These are phyloP conservation scores for Fusarium avenaceum DNA, from an alignment of 2,329 filamentous ascomycete genomes.

Conservation along the genomic window DNA sequence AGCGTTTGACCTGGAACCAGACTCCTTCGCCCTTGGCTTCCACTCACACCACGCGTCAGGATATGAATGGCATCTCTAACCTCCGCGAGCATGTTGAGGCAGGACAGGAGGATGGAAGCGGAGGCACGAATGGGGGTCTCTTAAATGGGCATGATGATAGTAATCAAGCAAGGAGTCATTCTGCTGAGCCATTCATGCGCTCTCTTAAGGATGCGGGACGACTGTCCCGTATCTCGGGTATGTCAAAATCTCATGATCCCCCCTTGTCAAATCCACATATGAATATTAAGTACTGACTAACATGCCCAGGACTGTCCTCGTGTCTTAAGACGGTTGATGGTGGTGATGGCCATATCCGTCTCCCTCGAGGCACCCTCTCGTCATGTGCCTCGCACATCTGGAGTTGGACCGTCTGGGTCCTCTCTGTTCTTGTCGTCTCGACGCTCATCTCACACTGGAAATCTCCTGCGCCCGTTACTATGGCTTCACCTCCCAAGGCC, in stretches of 20 bases:
- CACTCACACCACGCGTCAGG: constrained; percentile 66
- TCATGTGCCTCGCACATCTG: constrained; percentile 52
- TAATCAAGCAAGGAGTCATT: constrained; percentile 41
- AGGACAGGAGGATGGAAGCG: constrained; percentile 52
- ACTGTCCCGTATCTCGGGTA: constrained; percentile 49
- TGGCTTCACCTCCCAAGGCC: constrained; percentile 13
- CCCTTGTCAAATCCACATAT: constrained; percentile 8
- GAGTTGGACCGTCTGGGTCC: constrained; percentile 59
- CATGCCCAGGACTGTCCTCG: constrained; percentile 49
- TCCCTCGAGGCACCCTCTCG: constrained; percentile 50
- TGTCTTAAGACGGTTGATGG: constrained; percentile 53
- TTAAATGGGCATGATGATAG: constrained; percentile 47
- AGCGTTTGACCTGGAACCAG: constrained; percentile 67
- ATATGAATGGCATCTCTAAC: constrained; percentile 69
- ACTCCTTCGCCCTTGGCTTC: constrained; percentile 64
- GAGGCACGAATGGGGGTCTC: constrained; percentile 42
- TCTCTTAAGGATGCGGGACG: constrained; percentile 49
- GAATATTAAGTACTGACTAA: constrained; percentile 5
- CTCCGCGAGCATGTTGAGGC: constrained; percentile 59
- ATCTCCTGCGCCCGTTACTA: constrained; percentile 18
- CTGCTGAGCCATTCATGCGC: constrained; percentile 33
- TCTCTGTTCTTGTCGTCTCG: constrained; percentile 58
- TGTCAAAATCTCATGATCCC: constrained; percentile 20
- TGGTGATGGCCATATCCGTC: constrained; percentile 58
- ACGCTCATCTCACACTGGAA: constrained; percentile 49